Evolutionary conservation across 495 filamentous ascomycete genomes (phyloP).

Genomic region (Neurospora sp.): DNA sequence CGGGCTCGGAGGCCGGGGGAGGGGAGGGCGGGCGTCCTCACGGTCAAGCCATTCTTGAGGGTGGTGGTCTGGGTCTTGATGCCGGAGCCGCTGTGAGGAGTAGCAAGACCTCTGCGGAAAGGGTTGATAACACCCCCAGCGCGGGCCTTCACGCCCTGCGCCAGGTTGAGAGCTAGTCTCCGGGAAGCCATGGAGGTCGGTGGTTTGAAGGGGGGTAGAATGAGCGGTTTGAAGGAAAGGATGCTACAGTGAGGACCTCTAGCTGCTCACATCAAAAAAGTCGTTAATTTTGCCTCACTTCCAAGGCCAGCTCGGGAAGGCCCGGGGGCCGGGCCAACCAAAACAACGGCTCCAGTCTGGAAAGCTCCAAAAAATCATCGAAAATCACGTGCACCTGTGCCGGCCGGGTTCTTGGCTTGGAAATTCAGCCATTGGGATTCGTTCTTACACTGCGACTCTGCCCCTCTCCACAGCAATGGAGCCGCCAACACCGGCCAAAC

Average conservation of each 20-base stretch:
- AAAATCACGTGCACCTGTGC: background rate
- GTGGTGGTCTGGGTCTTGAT: conserved; percentile 90
- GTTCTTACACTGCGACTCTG: background rate
- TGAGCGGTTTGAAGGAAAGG: conserved; percentile 39
- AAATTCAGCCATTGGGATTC: background rate
- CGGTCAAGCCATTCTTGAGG: conserved; percentile 92
- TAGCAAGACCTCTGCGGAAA: conserved; percentile 74
- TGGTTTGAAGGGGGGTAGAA: conserved; percentile 22
- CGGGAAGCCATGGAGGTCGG: conserved; percentile 75
- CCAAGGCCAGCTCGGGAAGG: conserved; percentile 24
- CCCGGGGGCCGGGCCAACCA: no score
- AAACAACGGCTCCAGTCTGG: no score
- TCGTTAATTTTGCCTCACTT: conserved; percentile 28
- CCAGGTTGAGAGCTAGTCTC: conserved; percentile 81
- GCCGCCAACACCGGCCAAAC: background rate
- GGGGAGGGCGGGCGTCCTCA: conserved; percentile 36
- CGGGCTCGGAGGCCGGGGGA: background rate
- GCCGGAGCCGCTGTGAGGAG: conserved; percentile 50
- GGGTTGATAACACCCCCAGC: conserved; percentile 60
- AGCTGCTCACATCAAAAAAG: conserved; percentile 21
- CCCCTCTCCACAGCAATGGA: background rate
- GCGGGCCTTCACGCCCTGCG: conserved; percentile 76
- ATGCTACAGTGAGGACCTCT: conserved; percentile 1
- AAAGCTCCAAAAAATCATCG: no score
- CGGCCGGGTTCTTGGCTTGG: background rate